Evolutionary conservation across 2,329 filamentous ascomycete genomes (phyloP), one percentile per base, ranked within the genome.

Genomic region (Claviceps africana): DNA sequence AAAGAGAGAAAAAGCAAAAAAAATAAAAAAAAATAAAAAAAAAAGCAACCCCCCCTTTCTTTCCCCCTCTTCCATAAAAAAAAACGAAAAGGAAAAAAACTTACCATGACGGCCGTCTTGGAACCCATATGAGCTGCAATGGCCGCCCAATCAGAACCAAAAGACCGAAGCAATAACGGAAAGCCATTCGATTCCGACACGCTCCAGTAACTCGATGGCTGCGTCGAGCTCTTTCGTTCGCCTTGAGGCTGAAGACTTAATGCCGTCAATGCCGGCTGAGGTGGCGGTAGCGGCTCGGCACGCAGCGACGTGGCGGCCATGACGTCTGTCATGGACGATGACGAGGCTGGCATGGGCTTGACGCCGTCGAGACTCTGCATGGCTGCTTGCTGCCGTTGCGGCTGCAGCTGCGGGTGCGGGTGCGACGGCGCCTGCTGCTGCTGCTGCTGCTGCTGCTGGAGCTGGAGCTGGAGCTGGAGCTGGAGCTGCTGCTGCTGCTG

Each of bases 101-200:
- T 65, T 73, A 86, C 87, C 87, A 93, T 93, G n/a, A 86, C 85
- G 52, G 84, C 78, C 19, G 87, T 91, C 68, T 91, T 91, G 4
- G 86, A 88, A 48, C 84, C 83, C 84, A 93, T 89, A 60, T 88
- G 81, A 50, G 74, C 74, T 42, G 87, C 84, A 66, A 91, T 91
- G 4, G 78, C 79, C 48, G 72, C 71, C 79, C 86, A 93, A 63
- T 93, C 86, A 17, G 83, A 88, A 53, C 87, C 87, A 68, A 88
- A 91, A 51, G 87, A 78, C 49, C 74, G 77, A 47, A 93, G 72
- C 53, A 88, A 74, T 52, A 75, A 77, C 37, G 83, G 82, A 65
- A 93, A 93, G 61, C 90, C 86, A 47, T 77, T 84, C 51, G 84
- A 77, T 67, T 93, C 87, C 1, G 84, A 85, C 22, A 91, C 86